Conservation (phyloP, 805 yeast genomes). For the Candida corydali region DNA sequence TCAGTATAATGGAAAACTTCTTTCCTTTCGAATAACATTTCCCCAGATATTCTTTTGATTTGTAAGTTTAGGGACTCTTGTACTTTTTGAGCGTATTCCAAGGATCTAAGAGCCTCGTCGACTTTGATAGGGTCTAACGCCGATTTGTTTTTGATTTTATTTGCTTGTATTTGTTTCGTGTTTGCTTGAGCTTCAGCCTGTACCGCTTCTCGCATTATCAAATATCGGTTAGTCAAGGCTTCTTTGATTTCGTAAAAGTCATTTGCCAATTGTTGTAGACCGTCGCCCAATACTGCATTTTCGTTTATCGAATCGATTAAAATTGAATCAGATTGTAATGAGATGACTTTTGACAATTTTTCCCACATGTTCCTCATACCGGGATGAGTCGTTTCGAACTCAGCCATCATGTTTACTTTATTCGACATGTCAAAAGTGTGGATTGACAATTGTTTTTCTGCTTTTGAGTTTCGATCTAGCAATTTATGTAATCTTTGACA, state of each 20-base stretch:
- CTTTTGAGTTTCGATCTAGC: slow-evolving; percentile 52
- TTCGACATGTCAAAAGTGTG: slow-evolving; percentile 46
- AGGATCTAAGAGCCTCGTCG: slow-evolving; percentile 78
- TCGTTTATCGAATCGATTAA: slow-evolving; percentile 68
- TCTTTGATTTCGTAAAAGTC: slow-evolving; percentile 90
- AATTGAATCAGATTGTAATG: slow-evolving; percentile 71
- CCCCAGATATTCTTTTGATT: slow-evolving; percentile 77
- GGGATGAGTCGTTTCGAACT: slow-evolving; percentile 47
- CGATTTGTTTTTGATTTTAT: slow-evolving; percentile 64
- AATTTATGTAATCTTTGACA: slow-evolving; percentile 51
- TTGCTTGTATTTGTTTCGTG: slow-evolving; percentile 66
- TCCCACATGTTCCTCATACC: slow-evolving; percentile 80
- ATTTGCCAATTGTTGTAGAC: slow-evolving; percentile 54
- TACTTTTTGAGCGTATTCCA: slow-evolving; percentile 71
- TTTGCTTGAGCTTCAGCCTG: slow-evolving; percentile 76
- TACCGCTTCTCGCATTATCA: slow-evolving; percentile 82
- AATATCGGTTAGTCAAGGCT: slow-evolving; percentile 86
- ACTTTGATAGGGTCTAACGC: slow-evolving; percentile 82
- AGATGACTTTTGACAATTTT: slow-evolving; percentile 64
- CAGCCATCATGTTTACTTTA: slow-evolving; percentile 36
- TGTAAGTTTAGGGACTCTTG: slow-evolving; percentile 77
- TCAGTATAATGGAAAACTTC: slow-evolving; percentile 61
- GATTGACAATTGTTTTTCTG: slow-evolving; percentile 48
- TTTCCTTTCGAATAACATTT: slow-evolving; percentile 71
- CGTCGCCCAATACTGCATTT: slow-evolving; percentile 74